Base-by-base conservation (phyloP, 106 monocot species). In the Agapanthus africanus region DNA sequence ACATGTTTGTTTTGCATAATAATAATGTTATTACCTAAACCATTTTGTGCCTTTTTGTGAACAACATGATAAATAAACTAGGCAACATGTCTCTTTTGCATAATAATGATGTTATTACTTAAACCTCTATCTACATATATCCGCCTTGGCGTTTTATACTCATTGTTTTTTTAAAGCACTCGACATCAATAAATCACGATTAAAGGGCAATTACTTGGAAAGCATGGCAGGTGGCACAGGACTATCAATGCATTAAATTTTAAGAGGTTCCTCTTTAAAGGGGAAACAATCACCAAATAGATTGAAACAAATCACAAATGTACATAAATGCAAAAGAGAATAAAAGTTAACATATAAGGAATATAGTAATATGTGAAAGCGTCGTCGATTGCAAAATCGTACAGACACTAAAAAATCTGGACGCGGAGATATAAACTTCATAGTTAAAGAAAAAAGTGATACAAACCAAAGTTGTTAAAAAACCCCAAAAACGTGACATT, bases 401-500 rank as follows among this genome's bases (percentile, higher is more conserved):
- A 2, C 13, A 11, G 10, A 44, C 1, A 4, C 16, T 44, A 44
- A 59, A 59, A 26, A 11, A 28, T 59, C 25, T 59, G 57, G 57
- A 59, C 7, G 11, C 22, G 27, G 40, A 39, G 14, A 5, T 65
- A 21, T 13, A 65, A 32, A 59, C 4, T 0, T 37, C 21, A 37
- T 21, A 19, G 13, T 50, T 51, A 34, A 28, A 51, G 19, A 69
- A 50, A 6, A 23, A 54, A 27, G 38, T 62, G 34, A 67, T 70
- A 86, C 91, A 62, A 8, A 97, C 95, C 86, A 89, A 40, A 77
- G 67, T 79, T 57, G 79, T 72, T 38, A 97, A 23, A 59, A 65
- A 76, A 34, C 95, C 95, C 86, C 91, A 97, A 67, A 79, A 30
- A 15, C 91, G 81, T 70, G 91, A 97, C 23, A 97, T 73, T 26